phyloP scores from a whole-genome alignment of 768 basidiomycete species.

The Tulasnella sp. region DNA sequence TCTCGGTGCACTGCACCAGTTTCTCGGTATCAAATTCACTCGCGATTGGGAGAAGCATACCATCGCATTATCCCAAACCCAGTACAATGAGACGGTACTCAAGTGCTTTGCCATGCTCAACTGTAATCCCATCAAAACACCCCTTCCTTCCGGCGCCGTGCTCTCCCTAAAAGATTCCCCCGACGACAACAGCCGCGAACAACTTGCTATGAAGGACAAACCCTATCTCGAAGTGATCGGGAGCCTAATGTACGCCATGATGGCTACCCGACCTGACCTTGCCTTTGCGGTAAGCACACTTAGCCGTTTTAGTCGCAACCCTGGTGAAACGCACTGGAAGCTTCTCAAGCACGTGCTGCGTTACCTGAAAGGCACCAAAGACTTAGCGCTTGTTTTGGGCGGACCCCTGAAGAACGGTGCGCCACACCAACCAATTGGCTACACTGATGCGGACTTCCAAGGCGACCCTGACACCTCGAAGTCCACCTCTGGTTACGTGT shows the following conservation, averaged over 20 bases:
- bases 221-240: conserved; percentile 16
- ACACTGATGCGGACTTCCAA: background rate
- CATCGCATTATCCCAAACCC: background rate
- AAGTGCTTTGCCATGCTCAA: background rate
- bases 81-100: background rate
- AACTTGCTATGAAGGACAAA: background rate
- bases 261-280: conserved; percentile 21
- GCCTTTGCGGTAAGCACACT: conserved; percentile 19
- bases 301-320: conserved; percentile 27
- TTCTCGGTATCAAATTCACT: background rate
- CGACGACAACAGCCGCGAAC: background rate
- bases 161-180: background rate
- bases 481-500: conserved; percentile 26
- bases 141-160: background rate
- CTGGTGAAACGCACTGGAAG: conserved; percentile 28
- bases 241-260: conserved; percentile 16
- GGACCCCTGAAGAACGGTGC: too few relatives aligned
- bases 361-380: conserved; percentile 30
- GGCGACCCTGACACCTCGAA: conserved; percentile 5
- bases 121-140: background rate
- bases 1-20: background rate
- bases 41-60: background rate
- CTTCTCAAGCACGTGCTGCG: conserved; percentile 32
- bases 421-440: too few relatives aligned
- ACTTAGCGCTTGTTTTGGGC: conserved; percentile 23